Base-by-base conservation (phyloP, 2,329 filamentous ascomycete genomes). In the Aspergillus sojae region DNA sequence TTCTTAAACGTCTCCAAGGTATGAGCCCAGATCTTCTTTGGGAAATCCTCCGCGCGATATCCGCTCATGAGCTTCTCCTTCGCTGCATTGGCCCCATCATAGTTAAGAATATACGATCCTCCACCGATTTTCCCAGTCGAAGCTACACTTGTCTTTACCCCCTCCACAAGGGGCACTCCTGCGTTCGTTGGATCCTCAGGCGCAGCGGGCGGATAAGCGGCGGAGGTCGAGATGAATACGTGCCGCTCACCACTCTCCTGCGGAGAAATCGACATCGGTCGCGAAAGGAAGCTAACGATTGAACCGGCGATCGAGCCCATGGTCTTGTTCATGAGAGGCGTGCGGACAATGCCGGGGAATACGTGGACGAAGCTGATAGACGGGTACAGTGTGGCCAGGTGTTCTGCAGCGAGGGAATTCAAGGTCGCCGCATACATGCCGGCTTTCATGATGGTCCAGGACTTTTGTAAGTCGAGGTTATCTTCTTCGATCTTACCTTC, bases 401-500 rank as follows among this genome's bases (percentile, higher is more conserved):
- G 77, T 59, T 85, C 84, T 45, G 85, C 73, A 0, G 78, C 75
- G 0, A 88, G 76, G 11, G 82, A 82, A 67, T 83, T 83, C 69
- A 77, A 75, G 60, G 74, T 75, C 57, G 71, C 80, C 56, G 73
- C 77, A 53, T 82, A 80, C 28, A 84, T 77, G 65, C 87, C 82
- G 45, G 81, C 71, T 0, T 78, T 50, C 21, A 50, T 14, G 28
- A 67, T 62, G 1, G 61, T 59, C 62, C 62, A 68, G 1, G 52
- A 57, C 48, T 67, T 65, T 2, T 45, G 45, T 11, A 68, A 62
- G 63, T 80, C 74, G n/a, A 88, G 73, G 4, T 77, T 66, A 11
- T 81, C 80, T 74, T 88, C 86, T n/a, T 80, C 78, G 23, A 83
- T 82, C 5, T 75, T 62, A 4, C 82, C 82, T 75, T 89, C 86